Conservation (phyloP, 2,329 filamentous ascomycete species). For the Shiraia bambusicola region DNA sequence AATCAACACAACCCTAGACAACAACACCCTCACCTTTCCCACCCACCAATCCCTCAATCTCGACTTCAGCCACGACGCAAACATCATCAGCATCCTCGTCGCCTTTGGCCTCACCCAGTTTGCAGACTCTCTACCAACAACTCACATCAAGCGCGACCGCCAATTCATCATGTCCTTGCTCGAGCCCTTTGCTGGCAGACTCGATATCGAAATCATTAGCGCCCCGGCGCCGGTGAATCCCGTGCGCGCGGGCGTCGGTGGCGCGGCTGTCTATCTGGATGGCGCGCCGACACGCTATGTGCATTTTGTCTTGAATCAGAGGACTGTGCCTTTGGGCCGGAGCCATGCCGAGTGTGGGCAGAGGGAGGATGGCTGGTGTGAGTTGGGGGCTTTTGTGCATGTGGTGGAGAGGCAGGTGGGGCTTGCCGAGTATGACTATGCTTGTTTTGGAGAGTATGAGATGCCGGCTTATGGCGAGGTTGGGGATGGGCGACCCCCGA, state of each 20-base stretch:
- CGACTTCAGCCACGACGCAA: constrained; percentile 78
- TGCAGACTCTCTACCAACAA: constrained; percentile 57
- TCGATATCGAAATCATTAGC: constrained; percentile 74
- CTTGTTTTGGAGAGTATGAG: constrained; percentile 64
- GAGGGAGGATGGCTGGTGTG: constrained; percentile 75
- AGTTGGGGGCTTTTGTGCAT: constrained; percentile 66
- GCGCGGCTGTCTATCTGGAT: constrained; percentile 50
- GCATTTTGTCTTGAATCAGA: constrained; percentile 73
- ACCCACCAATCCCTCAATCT: constrained; percentile 73
- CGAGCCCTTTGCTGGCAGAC: constrained; percentile 69
- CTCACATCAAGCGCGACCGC: constrained; percentile 56
- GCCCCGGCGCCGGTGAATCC: constrained; percentile 61
- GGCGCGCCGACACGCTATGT: constrained; percentile 66
- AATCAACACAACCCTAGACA: constrained; percentile 69
- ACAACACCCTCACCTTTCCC: constrained; percentile 68
- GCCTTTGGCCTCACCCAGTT: constrained; percentile 75
- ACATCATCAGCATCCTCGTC: constrained; percentile 68
- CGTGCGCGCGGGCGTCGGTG: constrained; percentile 18
- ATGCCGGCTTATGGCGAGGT: constrained; percentile 52
- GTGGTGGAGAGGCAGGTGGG: constrained; percentile 61
- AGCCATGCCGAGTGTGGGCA: constrained; percentile 67
- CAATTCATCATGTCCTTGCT: constrained; percentile 67
- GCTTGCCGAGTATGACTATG: constrained; percentile 62
- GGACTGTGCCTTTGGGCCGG: constrained; percentile 67
- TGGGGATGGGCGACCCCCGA: constrained; percentile 55